These are phyloP conservation scores for Coprinellus aureogranulatus DNA, from an alignment of 768 basidiomycete species.

Conservation along the genomic window DNA sequence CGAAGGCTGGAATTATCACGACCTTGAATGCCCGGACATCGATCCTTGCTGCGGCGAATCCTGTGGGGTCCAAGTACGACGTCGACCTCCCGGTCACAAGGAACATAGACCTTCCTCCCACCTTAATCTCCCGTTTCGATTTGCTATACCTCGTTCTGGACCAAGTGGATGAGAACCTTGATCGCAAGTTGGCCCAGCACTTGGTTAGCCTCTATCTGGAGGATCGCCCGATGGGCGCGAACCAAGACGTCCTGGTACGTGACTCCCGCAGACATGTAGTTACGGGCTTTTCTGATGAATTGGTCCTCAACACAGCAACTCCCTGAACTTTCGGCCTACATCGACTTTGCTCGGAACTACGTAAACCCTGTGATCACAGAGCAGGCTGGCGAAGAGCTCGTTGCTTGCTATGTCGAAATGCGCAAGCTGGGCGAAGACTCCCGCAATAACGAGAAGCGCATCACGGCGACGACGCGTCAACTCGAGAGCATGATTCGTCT, in stretches of 20 bases:
- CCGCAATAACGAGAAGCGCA: conserved; percentile 83
- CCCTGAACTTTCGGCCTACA: conserved; percentile 89
- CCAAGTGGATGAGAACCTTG: conserved; percentile 84
- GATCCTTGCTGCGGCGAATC: conserved; percentile 95
- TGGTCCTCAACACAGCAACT: conserved; percentile 58
- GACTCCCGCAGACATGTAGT: too few species aligned
- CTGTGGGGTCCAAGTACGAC: conserved; percentile 94
- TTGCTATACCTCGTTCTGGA: conserved; percentile 94
- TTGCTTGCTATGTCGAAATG: conserved; percentile 88
- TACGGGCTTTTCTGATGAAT: too few species aligned
- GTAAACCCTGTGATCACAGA: conserved; percentile 86
- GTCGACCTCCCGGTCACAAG: conserved; percentile 86
- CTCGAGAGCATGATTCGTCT: conserved; percentile 96
- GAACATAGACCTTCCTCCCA: conserved; percentile 97
- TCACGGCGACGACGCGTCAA: conserved; percentile 97
- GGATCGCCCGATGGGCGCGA: conserved; percentile 68
- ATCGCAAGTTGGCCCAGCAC: conserved; percentile 87
- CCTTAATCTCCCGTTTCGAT: conserved; percentile 96
- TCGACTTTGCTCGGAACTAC: conserved; percentile 85
- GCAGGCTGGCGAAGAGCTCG: conserved; percentile 80
- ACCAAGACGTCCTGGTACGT: conserved; percentile 75
- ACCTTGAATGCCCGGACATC: conserved; percentile 98
- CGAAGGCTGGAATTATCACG: conserved; percentile 98
- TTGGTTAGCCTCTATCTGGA: conserved; percentile 92
- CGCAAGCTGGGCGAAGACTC: conserved; percentile 90